Percentiles rank a stretch among this genome's conserved stretches.
phyloP scores from a whole-genome alignment of 305 asterid genomes.

The Solanum chacoense region DNA sequence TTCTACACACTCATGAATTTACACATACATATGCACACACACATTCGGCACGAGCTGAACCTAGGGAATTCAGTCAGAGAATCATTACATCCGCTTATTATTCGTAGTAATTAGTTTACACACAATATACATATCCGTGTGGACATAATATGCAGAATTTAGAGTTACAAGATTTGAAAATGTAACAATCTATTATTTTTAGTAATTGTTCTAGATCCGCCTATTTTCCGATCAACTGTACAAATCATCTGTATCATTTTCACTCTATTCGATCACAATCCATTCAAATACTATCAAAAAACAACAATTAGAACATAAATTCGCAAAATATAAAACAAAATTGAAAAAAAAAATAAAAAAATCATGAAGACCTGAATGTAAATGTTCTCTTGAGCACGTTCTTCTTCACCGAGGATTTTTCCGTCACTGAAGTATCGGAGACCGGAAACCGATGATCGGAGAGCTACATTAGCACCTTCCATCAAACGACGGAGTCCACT shows the following conservation, averaged over 20 bases:
- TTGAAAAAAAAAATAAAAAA: not conserved
- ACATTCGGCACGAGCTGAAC: not conserved
- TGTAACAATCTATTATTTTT: no score
- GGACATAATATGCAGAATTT: no score
- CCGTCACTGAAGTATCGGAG: slow-evolving; percentile 48
- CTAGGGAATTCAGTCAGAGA: not conserved
- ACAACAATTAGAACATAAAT: not conserved
- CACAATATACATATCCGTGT: not conserved
- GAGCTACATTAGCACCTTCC: slow-evolving; percentile 16
- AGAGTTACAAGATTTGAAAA: no score
- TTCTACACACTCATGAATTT: no score
- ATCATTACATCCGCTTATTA: not conserved
- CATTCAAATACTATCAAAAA: not conserved
- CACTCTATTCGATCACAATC: not conserved
- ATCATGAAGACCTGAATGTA: slow-evolving; percentile 30
- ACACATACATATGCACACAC: not conserved
- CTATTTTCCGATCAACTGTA: no score
- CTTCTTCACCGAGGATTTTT: slow-evolving; percentile 64
- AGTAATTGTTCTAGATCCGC: no score
- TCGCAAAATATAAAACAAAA: not conserved
- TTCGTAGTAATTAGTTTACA: not conserved
- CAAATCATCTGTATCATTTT: no score
- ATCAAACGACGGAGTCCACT: slow-evolving; percentile 22
- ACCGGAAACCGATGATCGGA: slow-evolving; percentile 23
- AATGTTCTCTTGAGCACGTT: slow-evolving; percentile 71